These are phyloP conservation scores for Holtermannia corniformis DNA, from an alignment of 768 basidiomycete species.

Conservation along the genomic window DNA sequence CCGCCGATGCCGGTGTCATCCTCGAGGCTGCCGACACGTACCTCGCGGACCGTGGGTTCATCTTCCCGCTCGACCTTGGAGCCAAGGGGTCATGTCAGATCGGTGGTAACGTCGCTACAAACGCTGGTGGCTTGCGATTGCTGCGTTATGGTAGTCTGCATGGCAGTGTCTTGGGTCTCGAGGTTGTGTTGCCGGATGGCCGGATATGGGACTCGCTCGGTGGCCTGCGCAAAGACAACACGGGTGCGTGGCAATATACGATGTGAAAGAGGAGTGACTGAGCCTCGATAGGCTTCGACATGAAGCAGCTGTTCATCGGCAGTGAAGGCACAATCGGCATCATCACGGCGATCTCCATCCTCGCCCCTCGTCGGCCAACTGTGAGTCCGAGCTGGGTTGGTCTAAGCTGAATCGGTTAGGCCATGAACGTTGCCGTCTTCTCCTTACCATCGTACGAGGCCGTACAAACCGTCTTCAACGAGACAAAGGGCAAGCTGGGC, in stretches of 20 bases:
- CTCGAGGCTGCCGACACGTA: conserved; percentile 79
- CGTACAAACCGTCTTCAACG: conserved; percentile 73
- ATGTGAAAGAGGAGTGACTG: background rate
- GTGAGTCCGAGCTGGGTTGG: conserved; percentile 17
- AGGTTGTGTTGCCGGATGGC: conserved; percentile 90
- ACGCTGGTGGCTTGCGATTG: conserved; percentile 91
- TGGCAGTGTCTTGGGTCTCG: conserved; percentile 86
- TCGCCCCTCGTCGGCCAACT: conserved; percentile 65
- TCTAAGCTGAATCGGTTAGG: conserved; percentile 43
- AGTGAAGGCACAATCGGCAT: conserved; percentile 93
- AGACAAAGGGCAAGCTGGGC: conserved; percentile 69
- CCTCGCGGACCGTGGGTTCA: conserved; percentile 76
- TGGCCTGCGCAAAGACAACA: conserved; percentile 92
- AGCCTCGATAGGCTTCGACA: conserved; percentile 76
- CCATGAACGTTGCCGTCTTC: conserved; percentile 84
- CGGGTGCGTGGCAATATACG: conserved; percentile 50
- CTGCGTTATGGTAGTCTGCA: conserved; percentile 91
- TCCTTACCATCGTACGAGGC: conserved; percentile 78
- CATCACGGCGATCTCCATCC: conserved; percentile 87
- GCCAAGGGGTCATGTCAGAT: conserved; percentile 98
- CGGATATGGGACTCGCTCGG: conserved; percentile 80
- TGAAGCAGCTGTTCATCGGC: conserved; percentile 97
- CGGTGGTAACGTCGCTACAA: conserved; percentile 92
- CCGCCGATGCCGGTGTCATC: conserved; percentile 89
- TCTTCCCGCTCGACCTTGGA: conserved; percentile 92